A percentile compares a stretch with the other conserved stretches of the same genome.
phyloP scores from a whole-genome alignment of 345 rosid species.

The Eucalyptus dawsonii region DNA sequence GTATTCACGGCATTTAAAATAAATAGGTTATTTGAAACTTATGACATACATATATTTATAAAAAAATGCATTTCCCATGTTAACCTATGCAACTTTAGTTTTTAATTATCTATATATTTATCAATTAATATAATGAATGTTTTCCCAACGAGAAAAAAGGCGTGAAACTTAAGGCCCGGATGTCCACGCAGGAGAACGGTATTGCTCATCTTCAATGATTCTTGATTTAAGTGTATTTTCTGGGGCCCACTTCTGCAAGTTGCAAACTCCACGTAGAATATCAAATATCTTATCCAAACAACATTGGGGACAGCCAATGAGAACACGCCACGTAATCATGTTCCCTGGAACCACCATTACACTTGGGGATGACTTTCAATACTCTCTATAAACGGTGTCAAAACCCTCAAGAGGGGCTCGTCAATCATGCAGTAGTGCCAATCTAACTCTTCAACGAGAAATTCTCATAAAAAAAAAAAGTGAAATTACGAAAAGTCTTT shows the following conservation, averaged over 20 bases:
- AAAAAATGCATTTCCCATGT: background rate
- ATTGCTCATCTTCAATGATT: background rate
- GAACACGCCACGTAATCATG: background rate
- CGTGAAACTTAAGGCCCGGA: background rate
- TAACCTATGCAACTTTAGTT: background rate
- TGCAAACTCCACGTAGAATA: background rate
- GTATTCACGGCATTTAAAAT: background rate
- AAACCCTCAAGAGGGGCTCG: background rate
- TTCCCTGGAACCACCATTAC: background rate
- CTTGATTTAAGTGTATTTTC: background rate
- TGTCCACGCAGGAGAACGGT: background rate
- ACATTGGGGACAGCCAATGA: background rate
- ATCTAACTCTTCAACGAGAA: background rate
- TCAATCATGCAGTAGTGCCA: background rate
- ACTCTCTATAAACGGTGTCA: background rate
- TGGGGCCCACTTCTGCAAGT: background rate
- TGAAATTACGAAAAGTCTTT: background rate
- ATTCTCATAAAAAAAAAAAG: background rate
- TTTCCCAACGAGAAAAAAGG: background rate
- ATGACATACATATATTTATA: background rate
- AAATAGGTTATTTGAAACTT: background rate
- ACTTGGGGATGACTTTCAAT: background rate
- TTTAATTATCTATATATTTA: background rate
- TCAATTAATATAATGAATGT: background rate
- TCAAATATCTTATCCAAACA: background rate